Conservation (phyloP, 2,329 filamentous ascomycete genomes). For the Pseudogymnoascus sp. region DNA sequence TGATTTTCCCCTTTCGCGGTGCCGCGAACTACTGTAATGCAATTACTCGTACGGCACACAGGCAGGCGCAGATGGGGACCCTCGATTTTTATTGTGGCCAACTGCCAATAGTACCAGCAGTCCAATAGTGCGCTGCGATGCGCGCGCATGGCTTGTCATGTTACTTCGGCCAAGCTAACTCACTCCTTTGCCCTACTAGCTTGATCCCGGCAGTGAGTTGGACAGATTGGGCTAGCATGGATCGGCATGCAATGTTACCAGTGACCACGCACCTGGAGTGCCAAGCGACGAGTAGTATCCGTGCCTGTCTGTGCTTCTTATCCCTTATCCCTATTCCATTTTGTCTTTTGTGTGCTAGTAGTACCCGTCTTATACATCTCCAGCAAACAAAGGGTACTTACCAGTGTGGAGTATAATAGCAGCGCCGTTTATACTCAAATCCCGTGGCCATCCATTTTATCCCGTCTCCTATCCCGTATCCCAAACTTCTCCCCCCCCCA, state of each 20-base stretch:
- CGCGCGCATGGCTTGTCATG: neutral
- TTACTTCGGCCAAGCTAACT: neutral
- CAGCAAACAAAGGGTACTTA: neutral
- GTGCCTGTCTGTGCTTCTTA: slow-evolving; percentile 1
- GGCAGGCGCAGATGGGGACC: neutral
- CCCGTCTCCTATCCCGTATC: neutral
- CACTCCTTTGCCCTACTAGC: neutral
- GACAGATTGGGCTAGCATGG: slow-evolving; percentile 3
- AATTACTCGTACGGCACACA: slow-evolving; percentile 7
- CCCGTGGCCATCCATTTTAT: neutral
- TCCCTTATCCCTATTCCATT: neutral
- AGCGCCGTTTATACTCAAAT: slow-evolving; percentile 1
- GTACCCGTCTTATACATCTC: neutral
- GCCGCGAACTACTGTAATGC: slow-evolving; percentile 6
- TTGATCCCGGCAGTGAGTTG: neutral
- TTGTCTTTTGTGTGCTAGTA: neutral
- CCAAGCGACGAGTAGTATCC: neutral
- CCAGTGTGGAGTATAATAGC: slow-evolving; percentile 1
- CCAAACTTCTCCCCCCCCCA: slow-evolving; percentile 1
- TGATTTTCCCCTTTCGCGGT: neutral
- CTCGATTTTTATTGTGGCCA: slow-evolving; percentile 10
- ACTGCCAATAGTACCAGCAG: neutral
- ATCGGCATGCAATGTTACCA: slow-evolving; percentile 11
- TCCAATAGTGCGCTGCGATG: slow-evolving; percentile 8
- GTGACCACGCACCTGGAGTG: slow-evolving; percentile 8